phyloP scores from a whole-genome alignment of 768 basidiomycete genomes.

The Gelatoporia subvermispora region DNA sequence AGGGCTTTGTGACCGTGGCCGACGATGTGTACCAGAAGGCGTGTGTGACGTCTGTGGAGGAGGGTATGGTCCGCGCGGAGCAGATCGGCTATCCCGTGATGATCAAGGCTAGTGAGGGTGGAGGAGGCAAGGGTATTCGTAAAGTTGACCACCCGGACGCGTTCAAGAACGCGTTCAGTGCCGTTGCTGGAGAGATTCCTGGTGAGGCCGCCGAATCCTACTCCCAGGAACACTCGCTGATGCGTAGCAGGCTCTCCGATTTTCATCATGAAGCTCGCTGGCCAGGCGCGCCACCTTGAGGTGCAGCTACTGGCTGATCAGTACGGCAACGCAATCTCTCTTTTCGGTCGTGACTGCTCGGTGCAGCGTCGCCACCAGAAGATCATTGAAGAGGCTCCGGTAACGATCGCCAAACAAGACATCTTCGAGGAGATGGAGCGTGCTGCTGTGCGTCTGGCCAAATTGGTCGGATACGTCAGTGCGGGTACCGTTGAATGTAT shows the following conservation, averaged over 20 bases:
- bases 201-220: slow-evolving; percentile 46
- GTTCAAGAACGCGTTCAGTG: slow-evolving; percentile 93
- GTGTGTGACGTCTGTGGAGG: slow-evolving; percentile 83
- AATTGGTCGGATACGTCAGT: slow-evolving; percentile 97
- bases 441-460: slow-evolving; percentile 97
- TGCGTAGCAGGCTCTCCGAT: slow-evolving; percentile 78
- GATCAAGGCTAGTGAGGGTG: slow-evolving; percentile 99
- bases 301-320: slow-evolving; percentile 98
- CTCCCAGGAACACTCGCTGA: slow-evolving; percentile 9
- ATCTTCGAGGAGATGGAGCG: slow-evolving; percentile 98
- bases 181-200: slow-evolving; percentile 94
- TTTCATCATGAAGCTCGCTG: slow-evolving; percentile 99
- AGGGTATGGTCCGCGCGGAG: slow-evolving; percentile 79
- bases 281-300: slow-evolving; percentile 94
- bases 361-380: slow-evolving; percentile 99
- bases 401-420: slow-evolving; percentile 90
- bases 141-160: slow-evolving; percentile 84
- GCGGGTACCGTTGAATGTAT: slow-evolving; percentile 97
- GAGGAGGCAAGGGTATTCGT: slow-evolving; percentile 97
- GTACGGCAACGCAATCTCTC: slow-evolving; percentile 97
- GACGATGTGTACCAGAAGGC: slow-evolving; percentile 85
- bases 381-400: slow-evolving; percentile 99
- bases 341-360: slow-evolving; percentile 99
- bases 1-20: slow-evolving; percentile 91
- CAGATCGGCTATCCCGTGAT: slow-evolving; percentile 95